phyloP scores from a whole-genome alignment of 305 asterid genomes.

The Fraxinus albicans region DNA sequence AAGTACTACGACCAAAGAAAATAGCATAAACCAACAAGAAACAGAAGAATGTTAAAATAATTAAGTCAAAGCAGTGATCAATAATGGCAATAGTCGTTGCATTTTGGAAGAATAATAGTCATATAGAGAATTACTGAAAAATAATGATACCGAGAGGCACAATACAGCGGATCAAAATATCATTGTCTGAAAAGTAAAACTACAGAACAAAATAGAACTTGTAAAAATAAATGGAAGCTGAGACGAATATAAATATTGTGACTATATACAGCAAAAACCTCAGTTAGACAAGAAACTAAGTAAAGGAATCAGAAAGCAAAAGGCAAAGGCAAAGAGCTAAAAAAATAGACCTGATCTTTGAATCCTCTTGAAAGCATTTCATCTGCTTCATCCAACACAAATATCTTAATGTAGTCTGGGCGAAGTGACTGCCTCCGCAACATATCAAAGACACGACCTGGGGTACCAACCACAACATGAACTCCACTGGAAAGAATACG shows the following conservation, averaged over 20 bases:
- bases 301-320: neutral
- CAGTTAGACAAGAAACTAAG: neutral
- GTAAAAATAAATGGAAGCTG: neutral
- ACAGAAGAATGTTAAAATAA: neutral
- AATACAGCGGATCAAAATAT: neutral
- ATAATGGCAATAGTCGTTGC: neutral
- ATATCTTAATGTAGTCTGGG: conserved; percentile 1
- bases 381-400: conserved; percentile 6
- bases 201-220: neutral
- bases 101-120: neutral
- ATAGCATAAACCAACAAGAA: neutral
- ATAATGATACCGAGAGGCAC: neutral
- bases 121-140: neutral
- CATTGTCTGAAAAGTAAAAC: neutral
- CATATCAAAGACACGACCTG: conserved; percentile 3
- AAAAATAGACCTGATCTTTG: conserved; percentile 10
- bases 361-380: conserved; percentile 16
- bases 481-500: conserved; percentile 18
- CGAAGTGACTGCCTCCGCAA: conserved; percentile 7
- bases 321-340: neutral
- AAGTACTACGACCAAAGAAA: neutral
- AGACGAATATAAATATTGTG: neutral
- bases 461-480: conserved; percentile 22
- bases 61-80: neutral
- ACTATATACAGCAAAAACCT: neutral